phyloP scores from a whole-genome alignment of 148 eudicot genomes.

The Spergularia marina region DNA sequence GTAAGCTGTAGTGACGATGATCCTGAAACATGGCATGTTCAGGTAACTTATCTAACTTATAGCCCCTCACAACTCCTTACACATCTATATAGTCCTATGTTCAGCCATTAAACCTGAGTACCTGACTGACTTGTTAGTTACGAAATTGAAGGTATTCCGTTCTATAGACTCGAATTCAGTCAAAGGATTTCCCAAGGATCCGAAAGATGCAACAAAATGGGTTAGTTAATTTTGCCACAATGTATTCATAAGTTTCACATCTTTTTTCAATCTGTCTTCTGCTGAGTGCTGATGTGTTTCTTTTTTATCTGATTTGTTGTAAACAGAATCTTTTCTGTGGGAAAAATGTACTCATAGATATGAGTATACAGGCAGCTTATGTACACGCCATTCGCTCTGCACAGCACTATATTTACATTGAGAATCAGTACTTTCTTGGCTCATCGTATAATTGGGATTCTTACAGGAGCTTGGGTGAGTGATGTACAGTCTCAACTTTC shows the following conservation, averaged over 20 bases:
- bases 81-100: neutral
- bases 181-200: conserved; percentile 85
- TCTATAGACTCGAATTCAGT: conserved; percentile 92
- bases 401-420: conserved; percentile 82
- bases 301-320: neutral
- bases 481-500: neutral
- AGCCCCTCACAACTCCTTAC: neutral
- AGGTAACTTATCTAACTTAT: conserved; percentile 36
- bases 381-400: conserved; percentile 85
- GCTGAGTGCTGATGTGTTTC: neutral
- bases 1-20: conserved; percentile 42
- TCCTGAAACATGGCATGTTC: conserved; percentile 84
- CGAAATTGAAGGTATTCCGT: conserved; percentile 62
- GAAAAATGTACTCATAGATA: conserved; percentile 84
- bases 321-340: conserved; percentile 74
- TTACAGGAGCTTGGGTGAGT: conserved; percentile 63
- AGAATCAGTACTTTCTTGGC: conserved; percentile 90
- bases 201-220: conserved; percentile 58
- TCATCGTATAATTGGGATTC: conserved; percentile 82
- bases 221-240: conserved; percentile 27
- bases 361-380: conserved; percentile 88
- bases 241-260: neutral
- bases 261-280: neutral
- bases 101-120: neutral
- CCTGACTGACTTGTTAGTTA: neutral